These are phyloP conservation scores for Bassia scoparia DNA, from an alignment of 148 eudicot genomes.

Conservation along the genomic window DNA sequence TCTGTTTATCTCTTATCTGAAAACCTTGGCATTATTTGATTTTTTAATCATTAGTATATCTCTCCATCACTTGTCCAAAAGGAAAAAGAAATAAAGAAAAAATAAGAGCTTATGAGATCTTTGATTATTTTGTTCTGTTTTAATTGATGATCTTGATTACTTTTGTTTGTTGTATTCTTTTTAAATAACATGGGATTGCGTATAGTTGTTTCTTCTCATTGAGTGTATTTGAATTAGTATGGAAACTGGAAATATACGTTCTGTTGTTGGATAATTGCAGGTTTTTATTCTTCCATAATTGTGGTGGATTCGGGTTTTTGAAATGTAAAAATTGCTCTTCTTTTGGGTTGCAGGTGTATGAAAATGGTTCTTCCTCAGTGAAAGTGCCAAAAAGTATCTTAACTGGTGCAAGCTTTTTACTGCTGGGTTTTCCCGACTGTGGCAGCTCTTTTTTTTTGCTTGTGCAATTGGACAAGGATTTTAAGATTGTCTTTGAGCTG, in stretches of 20 bases:
- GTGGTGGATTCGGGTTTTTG: not conserved
- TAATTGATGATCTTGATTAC: not conserved
- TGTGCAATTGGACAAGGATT: constrained; percentile 81
- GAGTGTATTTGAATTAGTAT: not conserved
- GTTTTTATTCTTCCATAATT: not conserved
- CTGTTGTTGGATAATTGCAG: not conserved
- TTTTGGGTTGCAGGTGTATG: constrained; percentile 62
- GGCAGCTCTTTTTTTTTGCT: constrained; percentile 77
- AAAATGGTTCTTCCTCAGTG: constrained; percentile 60
- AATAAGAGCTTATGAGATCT: no score
- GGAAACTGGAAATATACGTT: not conserved
- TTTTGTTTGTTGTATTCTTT: not conserved
- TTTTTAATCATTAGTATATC: no score
- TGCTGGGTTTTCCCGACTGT: constrained; percentile 86
- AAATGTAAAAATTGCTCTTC: not conserved
- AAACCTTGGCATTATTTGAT: not conserved
- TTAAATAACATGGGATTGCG: not conserved
- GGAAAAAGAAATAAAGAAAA: no score
- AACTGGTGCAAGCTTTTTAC: constrained; percentile 56
- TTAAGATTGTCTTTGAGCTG: constrained; percentile 65
- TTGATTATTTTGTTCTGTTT: not conserved
- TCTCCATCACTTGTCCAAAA: no score
- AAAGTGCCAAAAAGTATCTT: constrained; percentile 63
- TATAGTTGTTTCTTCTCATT: not conserved
- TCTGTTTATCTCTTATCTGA: not conserved